Conservation (phyloP, 2,329 filamentous ascomycete genomes). For the Monosporascus sp. region DNA sequence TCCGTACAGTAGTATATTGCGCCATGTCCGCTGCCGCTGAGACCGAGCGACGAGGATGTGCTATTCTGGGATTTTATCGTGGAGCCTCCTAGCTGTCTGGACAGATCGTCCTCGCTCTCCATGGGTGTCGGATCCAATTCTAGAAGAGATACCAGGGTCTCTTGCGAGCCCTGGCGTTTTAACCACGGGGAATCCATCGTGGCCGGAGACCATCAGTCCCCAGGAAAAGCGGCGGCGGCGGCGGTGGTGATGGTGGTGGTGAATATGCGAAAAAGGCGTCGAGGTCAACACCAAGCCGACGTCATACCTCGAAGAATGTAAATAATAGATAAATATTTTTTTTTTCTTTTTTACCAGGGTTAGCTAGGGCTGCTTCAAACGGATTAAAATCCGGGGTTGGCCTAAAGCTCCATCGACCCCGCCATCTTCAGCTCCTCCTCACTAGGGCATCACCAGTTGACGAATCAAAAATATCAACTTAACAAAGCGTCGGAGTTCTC, state of each 20-base stretch:
- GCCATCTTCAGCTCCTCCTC: neutral
- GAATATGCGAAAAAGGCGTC: neutral
- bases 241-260: neutral
- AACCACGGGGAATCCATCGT: slow-evolving; percentile 28
- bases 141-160: slow-evolving; percentile 60
- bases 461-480: neutral
- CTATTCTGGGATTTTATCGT: slow-evolving; percentile 35
- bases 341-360: too few relatives aligned
- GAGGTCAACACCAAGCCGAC: neutral
- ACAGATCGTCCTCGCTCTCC: slow-evolving; percentile 47
- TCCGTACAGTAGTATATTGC: slow-evolving; percentile 70
- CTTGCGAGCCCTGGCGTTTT: slow-evolving; percentile 38
- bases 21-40: slow-evolving; percentile 60
- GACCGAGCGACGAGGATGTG: slow-evolving; percentile 40
- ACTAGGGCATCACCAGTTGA: neutral
- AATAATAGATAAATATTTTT: too few relatives aligned
- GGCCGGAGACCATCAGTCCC: slow-evolving; percentile 14
- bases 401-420: neutral
- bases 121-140: slow-evolving; percentile 82
- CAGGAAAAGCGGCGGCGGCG: neutral
- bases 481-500: neutral
- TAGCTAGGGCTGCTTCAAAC: too few relatives aligned
- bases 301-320: neutral
- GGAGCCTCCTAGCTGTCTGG: slow-evolving; percentile 31
- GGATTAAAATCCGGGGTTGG: neutral